These are phyloP conservation scores for Albizia julibrissin DNA, from an alignment of 306 rosid genomes.

Conservation along the genomic window DNA sequence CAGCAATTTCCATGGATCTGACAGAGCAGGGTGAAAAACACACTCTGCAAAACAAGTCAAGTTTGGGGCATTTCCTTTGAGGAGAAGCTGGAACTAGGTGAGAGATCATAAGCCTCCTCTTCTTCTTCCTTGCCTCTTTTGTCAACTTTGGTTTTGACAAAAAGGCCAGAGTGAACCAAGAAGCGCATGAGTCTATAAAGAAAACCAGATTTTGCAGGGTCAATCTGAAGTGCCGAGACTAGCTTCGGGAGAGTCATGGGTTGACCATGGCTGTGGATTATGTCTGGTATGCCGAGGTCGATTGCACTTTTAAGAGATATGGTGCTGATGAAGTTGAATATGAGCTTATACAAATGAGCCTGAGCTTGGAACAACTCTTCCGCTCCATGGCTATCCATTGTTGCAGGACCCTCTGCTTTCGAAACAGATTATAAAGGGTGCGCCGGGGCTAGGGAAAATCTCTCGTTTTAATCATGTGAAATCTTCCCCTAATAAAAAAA, in stretches of 20 bases:
- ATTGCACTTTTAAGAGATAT: constrained; percentile 37
- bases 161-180: constrained; percentile 45
- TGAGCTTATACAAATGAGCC: constrained; percentile 17
- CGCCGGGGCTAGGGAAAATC: background rate
- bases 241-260: constrained; percentile 42
- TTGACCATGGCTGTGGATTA: constrained; percentile 34
- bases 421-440: background rate
- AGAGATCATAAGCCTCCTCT: background rate
- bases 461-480: background rate
- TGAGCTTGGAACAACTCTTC: constrained; percentile 40
- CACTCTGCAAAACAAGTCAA: background rate
- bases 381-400: constrained; percentile 12
- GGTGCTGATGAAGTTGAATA: constrained; percentile 26
- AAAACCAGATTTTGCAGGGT: constrained; percentile 29
- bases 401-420: constrained; percentile 2
- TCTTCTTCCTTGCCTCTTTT: constrained; percentile 10
- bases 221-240: constrained; percentile 43
- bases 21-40: background rate
- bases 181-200: constrained; percentile 42
- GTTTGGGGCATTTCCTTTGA: background rate
- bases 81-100: constrained; percentile 4
- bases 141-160: constrained; percentile 19
- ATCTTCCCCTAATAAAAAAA: background rate
- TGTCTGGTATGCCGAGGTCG: constrained; percentile 36
- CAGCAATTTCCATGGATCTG: background rate